Conservation (phyloP, 2,329 filamentous ascomycete genomes). For the Sarocladium brachiariae region DNA sequence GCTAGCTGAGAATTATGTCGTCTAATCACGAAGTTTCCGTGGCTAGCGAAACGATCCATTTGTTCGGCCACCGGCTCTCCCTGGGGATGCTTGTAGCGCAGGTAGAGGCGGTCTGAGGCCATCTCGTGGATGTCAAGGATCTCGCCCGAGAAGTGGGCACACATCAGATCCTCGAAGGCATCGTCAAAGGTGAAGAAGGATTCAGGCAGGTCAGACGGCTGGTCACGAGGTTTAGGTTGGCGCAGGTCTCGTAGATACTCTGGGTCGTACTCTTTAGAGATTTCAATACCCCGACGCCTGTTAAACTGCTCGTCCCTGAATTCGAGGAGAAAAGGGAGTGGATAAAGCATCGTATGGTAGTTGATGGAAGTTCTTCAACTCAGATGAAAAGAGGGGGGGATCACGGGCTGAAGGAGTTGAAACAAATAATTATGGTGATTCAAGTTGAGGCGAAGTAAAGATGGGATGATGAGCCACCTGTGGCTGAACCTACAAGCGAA, state of each 20-base stretch:
- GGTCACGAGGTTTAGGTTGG: conserved; percentile 40
- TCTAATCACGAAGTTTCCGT: neutral
- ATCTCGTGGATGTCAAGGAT: conserved; percentile 33
- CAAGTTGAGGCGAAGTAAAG: too few relatives aligned
- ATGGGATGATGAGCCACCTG: too few relatives aligned
- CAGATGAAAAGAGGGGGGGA: too few relatives aligned
- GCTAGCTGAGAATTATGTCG: neutral
- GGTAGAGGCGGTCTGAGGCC: conserved; percentile 28
- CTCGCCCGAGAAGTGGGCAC: conserved; percentile 34
- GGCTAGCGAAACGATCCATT: neutral
- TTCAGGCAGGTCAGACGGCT: conserved; percentile 28
- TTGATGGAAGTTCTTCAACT: too few relatives aligned
- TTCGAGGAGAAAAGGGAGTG: too few relatives aligned
- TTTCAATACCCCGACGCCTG: neutral
- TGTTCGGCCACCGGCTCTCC: conserved; percentile 26
- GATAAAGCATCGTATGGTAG: too few relatives aligned
- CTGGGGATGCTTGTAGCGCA: conserved; percentile 30
- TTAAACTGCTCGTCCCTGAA: too few relatives aligned
- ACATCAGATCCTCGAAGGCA: conserved; percentile 51
- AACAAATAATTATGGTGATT: too few relatives aligned
- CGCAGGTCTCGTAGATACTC: conserved; percentile 33
- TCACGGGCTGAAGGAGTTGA: too few relatives aligned
- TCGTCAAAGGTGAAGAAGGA: conserved; percentile 45
- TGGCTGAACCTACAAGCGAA: too few relatives aligned
- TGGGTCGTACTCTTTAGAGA: conserved; percentile 4